A percentile compares a stretch with the other conserved stretches of the same genome.
These are phyloP conservation scores for Hanseniaspora gamundiae DNA, from an alignment of 1,139 yeast species.

Conservation along the genomic window DNA sequence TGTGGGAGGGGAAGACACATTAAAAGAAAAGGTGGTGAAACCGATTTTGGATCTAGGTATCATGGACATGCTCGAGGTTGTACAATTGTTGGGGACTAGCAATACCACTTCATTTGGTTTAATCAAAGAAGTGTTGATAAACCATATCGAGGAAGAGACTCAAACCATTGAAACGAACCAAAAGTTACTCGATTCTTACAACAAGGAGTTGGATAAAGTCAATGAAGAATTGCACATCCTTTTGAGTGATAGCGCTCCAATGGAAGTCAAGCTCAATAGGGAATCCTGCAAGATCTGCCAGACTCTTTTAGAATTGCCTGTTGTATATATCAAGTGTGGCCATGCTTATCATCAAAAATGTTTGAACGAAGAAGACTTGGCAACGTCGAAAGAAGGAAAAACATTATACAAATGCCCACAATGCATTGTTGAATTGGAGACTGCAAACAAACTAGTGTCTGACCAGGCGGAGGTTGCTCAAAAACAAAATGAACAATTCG, in stretches of 20 bases:
- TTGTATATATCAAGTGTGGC: constrained; percentile 72
- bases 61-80: constrained; percentile 64
- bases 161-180: constrained; percentile 58
- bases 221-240: constrained; percentile 18
- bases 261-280: constrained; percentile 55
- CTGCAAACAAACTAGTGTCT: constrained; percentile 43
- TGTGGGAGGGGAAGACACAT: constrained; percentile 43
- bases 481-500: constrained; percentile 52
- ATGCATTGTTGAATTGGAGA: constrained; percentile 59
- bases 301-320: constrained; percentile 61
- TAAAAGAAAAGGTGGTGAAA: constrained; percentile 33
- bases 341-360: constrained; percentile 87
- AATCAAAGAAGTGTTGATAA: constrained; percentile 56
- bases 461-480: constrained; percentile 47
- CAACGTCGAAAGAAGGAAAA: constrained; percentile 1
- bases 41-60: constrained; percentile 42
- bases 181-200: constrained; percentile 57
- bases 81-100: constrained; percentile 53
- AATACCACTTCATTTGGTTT: constrained; percentile 64
- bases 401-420: constrained; percentile 45
- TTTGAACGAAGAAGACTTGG: constrained; percentile 34
- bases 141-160: constrained; percentile 47
- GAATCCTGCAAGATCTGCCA: constrained; percentile 64
- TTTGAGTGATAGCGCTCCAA: constrained; percentile 28
- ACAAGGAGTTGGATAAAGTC: constrained; percentile 49